phyloP scores from a whole-genome alignment of 805 yeast genomes.

The Blastobotrys peoriensis region DNA sequence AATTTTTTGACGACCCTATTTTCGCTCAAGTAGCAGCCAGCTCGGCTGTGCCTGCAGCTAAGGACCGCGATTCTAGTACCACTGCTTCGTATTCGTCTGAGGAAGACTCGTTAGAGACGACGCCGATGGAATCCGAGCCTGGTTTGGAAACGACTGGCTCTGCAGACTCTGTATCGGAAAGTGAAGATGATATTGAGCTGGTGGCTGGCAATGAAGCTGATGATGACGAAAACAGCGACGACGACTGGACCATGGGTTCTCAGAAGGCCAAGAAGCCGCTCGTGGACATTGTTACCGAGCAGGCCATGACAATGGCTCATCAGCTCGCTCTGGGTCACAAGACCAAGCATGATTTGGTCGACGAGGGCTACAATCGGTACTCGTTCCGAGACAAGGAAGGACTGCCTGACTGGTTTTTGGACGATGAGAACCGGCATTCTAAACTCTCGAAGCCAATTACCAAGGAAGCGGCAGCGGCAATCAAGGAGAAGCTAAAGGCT shows the following conservation, averaged over 20 bases:
- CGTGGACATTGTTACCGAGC: constrained; percentile 83
- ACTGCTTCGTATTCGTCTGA: constrained; percentile 3
- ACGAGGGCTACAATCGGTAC: constrained; percentile 88
- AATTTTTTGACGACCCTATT: constrained; percentile 34
- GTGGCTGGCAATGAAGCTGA: constrained; percentile 29
- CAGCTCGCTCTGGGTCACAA: constrained; percentile 86
- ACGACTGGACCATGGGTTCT: constrained; percentile 28
- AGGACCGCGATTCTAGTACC: background rate
- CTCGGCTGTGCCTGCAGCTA: constrained; percentile 9
- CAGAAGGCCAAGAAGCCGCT: constrained; percentile 32
- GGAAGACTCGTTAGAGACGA: constrained; percentile 13
- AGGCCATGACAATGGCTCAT: constrained; percentile 97
- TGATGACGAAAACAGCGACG: constrained; percentile 26
- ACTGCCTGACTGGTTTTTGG: constrained; percentile 94
- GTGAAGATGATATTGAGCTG: constrained; percentile 31
- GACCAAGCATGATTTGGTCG: constrained; percentile 76
- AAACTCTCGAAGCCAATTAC: constrained; percentile 86
- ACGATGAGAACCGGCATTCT: constrained; percentile 83
- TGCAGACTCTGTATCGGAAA: constrained; percentile 16
- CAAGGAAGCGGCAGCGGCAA: constrained; percentile 81
- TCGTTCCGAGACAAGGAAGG: constrained; percentile 89
- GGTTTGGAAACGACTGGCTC: constrained; percentile 5
- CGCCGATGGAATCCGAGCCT: no score
- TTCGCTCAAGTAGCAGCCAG: constrained; percentile 28
- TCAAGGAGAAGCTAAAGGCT: constrained; percentile 68